Evolutionary conservation across 805 yeast species (phyloP), one percentile per base, ranked within the genome.

Genomic region (Pichia scutulata): DNA sequence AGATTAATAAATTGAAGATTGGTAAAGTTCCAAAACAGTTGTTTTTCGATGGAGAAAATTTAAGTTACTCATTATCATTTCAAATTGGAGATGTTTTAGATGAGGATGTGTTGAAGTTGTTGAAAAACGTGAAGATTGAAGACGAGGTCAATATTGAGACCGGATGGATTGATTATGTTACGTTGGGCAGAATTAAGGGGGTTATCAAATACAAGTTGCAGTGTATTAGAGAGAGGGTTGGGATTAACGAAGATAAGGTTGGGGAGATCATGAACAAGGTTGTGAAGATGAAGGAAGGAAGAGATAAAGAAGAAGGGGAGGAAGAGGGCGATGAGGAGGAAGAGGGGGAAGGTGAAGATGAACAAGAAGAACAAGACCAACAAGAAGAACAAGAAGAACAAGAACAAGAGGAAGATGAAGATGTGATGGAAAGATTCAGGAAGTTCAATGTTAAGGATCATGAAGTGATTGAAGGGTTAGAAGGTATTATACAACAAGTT

Each of bases 71-170:
- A 7, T 77, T 87, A 10, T 77, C 84, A 52, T 81, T 85, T 58
- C 96, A 89, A 61, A 69, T 93, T 9, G 90, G 89, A 26, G 90
- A 92, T 60, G 70, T 93, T 6, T 64, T 75, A 7, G 95, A 88
- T 60, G 77, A 80, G 10, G 83, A 82, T 55, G 71, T 90, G 10
- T 58, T 59, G 13, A 61, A 63, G 4, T 57, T 83, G 14, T 59
- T 86, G 6, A 63, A 66, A 9, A 54, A 61, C 12, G 66, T 74
- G 18, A 67, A 63, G 10, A 51, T 78, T 2, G 69, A 70, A 28
- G 67, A 68, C 0, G 64, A 65, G 12, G 75, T 80, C 22, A 82
- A 80, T 52, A 78, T 76, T 51, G 76, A 77, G 44, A 85, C 83
- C 49, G 98, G 98, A 1, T 92, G 98, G 98, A 76, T 79, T 53